Conservation (phyloP, 208 protist species). For the Trypanosoma platydactyli region DNA sequence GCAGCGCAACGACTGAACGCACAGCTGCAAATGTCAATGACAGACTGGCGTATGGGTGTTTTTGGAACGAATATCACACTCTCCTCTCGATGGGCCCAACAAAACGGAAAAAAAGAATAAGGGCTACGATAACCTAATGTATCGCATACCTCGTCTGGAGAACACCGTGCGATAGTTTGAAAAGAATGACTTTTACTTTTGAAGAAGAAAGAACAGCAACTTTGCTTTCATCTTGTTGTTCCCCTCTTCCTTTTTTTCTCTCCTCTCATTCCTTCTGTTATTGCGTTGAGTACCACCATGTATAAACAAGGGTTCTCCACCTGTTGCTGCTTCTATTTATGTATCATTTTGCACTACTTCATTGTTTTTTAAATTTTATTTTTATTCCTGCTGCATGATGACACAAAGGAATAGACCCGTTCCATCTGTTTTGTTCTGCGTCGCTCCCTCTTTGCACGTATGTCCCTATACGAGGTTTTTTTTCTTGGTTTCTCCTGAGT, state of each 20-base stretch:
- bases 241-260: background rate
- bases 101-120: slow-evolving; percentile 1
- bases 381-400: no score
- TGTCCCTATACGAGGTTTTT: no score
- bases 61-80: slow-evolving; percentile 7
- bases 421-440: background rate
- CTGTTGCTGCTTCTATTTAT: slow-evolving; percentile 2
- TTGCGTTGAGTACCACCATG: no score
- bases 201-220: no score
- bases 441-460: background rate
- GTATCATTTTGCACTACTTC: background rate
- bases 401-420: background rate
- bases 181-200: no score
- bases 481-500: background rate
- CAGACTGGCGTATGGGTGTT: slow-evolving; percentile 24
- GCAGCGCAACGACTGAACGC: slow-evolving; percentile 63
- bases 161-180: no score
- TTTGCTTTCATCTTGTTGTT: no score
- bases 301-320: background rate
- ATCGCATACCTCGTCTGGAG: background rate
- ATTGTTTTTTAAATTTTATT: background rate
- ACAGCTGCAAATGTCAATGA: slow-evolving; percentile 54
- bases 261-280: background rate
- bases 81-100: background rate
- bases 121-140: background rate